Conservation (phyloP, 2,329 filamentous ascomycete species). For the Aureobasidium subglaciale region DNA sequence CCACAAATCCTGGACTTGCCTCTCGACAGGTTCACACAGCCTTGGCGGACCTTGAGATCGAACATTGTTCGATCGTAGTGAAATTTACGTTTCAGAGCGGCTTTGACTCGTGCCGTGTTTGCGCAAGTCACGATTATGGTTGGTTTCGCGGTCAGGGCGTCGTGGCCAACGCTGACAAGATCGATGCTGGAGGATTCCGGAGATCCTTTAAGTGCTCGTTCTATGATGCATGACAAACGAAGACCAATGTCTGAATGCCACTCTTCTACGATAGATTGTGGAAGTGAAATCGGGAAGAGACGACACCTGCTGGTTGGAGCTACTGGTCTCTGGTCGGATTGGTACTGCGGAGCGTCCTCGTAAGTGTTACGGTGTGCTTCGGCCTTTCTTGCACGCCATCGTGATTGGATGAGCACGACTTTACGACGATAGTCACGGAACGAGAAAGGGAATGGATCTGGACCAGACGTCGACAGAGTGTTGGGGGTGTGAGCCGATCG, state of each 20-base stretch:
- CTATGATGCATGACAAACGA: constrained; percentile 63
- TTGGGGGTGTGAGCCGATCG: neutral
- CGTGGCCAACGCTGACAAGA: constrained; percentile 66
- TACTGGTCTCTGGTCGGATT: neutral
- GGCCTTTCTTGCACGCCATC: constrained; percentile 25
- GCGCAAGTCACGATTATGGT: constrained; percentile 73
- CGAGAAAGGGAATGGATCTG: constrained; percentile 12
- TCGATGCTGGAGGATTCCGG: constrained; percentile 73
- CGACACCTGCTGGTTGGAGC: constrained; percentile 12
- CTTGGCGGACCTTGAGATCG: constrained; percentile 64
- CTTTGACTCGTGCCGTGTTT: constrained; percentile 64
- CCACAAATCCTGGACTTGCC: neutral
- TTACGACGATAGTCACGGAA: constrained; percentile 30
- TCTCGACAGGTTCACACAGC: constrained; percentile 31
- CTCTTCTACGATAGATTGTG: constrained; percentile 57
- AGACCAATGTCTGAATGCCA: constrained; percentile 68
- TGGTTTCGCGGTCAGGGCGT: constrained; percentile 57
- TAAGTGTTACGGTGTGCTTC: neutral
- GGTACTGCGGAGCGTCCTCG: neutral
- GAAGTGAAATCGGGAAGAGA: constrained; percentile 39
- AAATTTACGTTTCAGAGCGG: constrained; percentile 63
- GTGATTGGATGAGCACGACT: constrained; percentile 27
- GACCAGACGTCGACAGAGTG: neutral
- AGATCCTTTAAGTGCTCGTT: constrained; percentile 64
- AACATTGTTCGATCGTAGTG: constrained; percentile 60